A percentile compares a stretch with the other conserved stretches of the same genome.
Conservation (phyloP, 1,284 basidiomycete species). For the Farysia itapuensis region DNA sequence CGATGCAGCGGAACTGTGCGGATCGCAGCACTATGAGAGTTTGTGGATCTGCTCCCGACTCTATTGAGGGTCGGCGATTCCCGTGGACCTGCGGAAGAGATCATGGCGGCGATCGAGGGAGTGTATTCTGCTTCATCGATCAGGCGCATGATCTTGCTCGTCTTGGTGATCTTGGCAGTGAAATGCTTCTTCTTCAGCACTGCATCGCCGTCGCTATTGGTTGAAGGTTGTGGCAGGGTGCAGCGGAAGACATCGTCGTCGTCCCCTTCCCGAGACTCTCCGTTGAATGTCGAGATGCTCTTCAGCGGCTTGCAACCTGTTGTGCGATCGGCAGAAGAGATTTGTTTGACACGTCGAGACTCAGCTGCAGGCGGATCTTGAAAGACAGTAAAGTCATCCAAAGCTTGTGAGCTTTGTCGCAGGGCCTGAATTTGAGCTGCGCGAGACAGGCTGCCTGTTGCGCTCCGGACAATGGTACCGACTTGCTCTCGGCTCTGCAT, state of each 20-base stretch:
- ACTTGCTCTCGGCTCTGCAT: background rate
- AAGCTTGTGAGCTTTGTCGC: background rate
- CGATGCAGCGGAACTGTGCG: background rate
- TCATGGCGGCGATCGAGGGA: constrained; percentile 2
- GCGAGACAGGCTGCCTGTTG: constrained; percentile 6
- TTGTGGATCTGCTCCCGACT: too few species aligned
- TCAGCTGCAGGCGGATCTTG: background rate
- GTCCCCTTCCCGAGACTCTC: background rate
- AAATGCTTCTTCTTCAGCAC: constrained; percentile 19
- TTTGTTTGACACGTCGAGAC: too few species aligned
- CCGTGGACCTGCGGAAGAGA: too few species aligned
- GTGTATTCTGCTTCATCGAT: constrained; percentile 31
- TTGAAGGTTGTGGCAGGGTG: too few species aligned
- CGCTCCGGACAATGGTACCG: constrained; percentile 4
- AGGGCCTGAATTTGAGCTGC: constrained; percentile 3
- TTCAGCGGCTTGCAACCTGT: background rate
- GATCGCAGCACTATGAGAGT: too few species aligned
- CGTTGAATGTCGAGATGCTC: background rate
- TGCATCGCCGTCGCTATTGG: background rate
- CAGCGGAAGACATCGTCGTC: constrained; percentile 14
- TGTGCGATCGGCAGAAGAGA: too few species aligned
- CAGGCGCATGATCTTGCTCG: constrained; percentile 34
- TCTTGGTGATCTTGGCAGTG: constrained; percentile 10
- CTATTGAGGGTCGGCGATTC: too few species aligned
- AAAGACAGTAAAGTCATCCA: background rate